Conservation (phyloP, 345 rosid species). For the Boechera divaricarpa region DNA sequence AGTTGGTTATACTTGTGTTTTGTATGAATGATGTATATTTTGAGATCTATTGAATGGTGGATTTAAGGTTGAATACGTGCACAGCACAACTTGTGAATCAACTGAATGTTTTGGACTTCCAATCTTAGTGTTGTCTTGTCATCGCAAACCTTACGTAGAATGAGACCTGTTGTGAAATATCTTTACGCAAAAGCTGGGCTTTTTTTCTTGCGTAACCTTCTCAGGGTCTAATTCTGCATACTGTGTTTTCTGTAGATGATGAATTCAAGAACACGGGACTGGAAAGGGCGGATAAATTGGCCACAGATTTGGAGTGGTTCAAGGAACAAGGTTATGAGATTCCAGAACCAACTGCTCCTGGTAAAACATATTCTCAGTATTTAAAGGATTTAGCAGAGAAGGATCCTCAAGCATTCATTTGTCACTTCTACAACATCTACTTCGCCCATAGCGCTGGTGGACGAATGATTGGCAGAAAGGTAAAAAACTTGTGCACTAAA, state of each 20-base stretch:
- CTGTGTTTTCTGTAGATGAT: conserved; percentile 55
- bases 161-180: conserved; percentile 1
- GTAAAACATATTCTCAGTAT: conserved; percentile 60
- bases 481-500: conserved; percentile 32
- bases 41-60: background rate
- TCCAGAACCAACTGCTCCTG: conserved; percentile 86
- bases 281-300: conserved; percentile 76
- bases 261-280: conserved; percentile 86
- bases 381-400: conserved; percentile 74
- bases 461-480: conserved; percentile 96
- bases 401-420: conserved; percentile 94
- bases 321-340: conserved; percentile 81
- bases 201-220: background rate
- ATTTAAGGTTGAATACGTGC: background rate
- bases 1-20: background rate
- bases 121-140: conserved; percentile 3
- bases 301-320: conserved; percentile 87
- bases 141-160: background rate
- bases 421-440: conserved; percentile 95
- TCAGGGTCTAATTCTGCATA: background rate
- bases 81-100: background rate
- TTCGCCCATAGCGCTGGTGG: conserved; percentile 98
- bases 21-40: background rate
- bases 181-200: background rate
- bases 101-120: background rate